Base-by-base conservation (phyloP, 371 early-diverging fungal species). In the Parasitella parasitica region DNA sequence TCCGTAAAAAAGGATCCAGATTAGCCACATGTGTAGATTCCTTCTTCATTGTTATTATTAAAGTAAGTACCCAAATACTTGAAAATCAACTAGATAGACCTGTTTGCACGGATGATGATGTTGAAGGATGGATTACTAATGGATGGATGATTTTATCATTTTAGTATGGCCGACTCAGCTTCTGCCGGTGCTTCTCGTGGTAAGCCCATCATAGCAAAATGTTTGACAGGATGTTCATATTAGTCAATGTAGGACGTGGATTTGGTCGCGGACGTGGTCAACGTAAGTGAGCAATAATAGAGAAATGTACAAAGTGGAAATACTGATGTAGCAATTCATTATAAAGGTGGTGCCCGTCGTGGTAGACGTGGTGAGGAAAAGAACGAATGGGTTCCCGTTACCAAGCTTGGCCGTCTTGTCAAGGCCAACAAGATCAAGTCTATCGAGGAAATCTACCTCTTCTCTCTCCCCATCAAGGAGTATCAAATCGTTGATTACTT, bases 391-490 rank as follows among this genome's bases (percentile, higher is more conserved):
- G 89, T 89, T 73, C 96, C 96, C 69, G 96, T 97, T 58, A 97
- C 96, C 86, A 97, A 97, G 89, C 93, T 97, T 67, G 96, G 96
- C 59, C 96, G 96, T 86, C 94, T 97, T 66, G 93, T 97, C 62
- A 93, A 93, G 89, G 97, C 91, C 76, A 87, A 87, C 82, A 91
- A 92, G 87, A 91, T 93, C 90, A 88, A 88, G 86, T 86, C 90
- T 65, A 92, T 97, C 61, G 94, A 94, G 77, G 96, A 99, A 80
- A 94, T 99, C 77, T 99, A 98, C 83, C 82, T 93, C 61, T 95
- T 95, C 92, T 98, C 99, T 57, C 89, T 97, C 67, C 95, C 95
- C 64, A 95, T 99, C 89, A 97, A 98, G 91, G 99, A 99, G 85
- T 96, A 94, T 89, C 99, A 99, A 85, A 97, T 99, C 62, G 92